Conservation (phyloP, 108 stramenopile genomes). For the Conticribra weissflogii region DNA sequence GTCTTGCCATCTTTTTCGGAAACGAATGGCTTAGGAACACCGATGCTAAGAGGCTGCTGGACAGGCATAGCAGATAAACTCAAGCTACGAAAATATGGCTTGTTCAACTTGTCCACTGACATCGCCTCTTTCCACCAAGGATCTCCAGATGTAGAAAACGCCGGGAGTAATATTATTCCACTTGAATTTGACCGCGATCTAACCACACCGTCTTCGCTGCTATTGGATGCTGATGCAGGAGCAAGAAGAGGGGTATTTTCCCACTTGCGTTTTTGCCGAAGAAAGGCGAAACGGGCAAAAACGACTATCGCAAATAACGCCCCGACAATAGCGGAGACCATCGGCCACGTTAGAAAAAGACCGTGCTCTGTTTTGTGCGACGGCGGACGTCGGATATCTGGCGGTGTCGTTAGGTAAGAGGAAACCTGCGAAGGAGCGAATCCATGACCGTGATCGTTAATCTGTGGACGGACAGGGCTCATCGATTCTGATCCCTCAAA, state of each 20-base stretch:
- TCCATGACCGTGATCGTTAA: conserved; percentile 7
- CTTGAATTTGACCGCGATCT: conserved; percentile 13
- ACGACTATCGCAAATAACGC: conserved; percentile 3
- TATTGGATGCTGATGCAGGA: conserved; percentile 23
- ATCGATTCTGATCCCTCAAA: neutral
- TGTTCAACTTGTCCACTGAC: conserved; percentile 13
- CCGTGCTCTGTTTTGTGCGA: conserved; percentile 51
- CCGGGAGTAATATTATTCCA: conserved; percentile 4
- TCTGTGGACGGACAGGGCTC: conserved; percentile 9
- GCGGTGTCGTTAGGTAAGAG: conserved; percentile 5
- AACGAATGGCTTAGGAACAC: conserved; percentile 9
- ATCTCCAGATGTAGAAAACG: conserved; percentile 11
- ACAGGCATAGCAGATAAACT: conserved; percentile 45
- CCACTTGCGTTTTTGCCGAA: conserved; percentile 45
- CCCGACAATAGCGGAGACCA: conserved; percentile 16
- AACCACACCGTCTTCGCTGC: conserved; percentile 20
- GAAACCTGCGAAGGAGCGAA: neutral
- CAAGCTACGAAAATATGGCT: conserved; percentile 24
- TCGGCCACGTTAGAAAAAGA: conserved; percentile 53
- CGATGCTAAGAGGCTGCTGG: conserved; percentile 4
- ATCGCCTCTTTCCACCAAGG: conserved; percentile 14
- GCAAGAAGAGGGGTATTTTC: conserved; percentile 31
- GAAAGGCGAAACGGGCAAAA: conserved; percentile 20
- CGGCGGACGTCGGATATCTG: conserved; percentile 11
- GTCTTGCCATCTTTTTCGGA: conserved; percentile 15